Percentiles rank a stretch among this genome's conserved stretches.
These are phyloP conservation scores for Endocalyx cinctus DNA, from an alignment of 2,329 filamentous ascomycete genomes.

Conservation along the genomic window DNA sequence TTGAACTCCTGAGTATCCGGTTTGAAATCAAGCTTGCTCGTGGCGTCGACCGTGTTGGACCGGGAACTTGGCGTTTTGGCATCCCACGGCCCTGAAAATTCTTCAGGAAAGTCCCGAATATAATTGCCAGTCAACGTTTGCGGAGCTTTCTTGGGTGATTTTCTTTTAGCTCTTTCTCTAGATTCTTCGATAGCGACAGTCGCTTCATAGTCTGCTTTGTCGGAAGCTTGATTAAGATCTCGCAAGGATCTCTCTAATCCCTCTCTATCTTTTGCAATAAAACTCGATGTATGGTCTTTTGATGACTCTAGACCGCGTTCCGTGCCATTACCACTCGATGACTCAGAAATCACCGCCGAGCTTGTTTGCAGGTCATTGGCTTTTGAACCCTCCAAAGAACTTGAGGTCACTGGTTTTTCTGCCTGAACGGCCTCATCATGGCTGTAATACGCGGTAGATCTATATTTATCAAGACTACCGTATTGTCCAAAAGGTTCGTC, in stretches of 20 bases:
- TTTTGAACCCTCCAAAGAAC: too few species aligned
- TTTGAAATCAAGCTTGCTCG: conserved; percentile 9
- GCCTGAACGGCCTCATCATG: too few species aligned
- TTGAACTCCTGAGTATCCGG: conserved; percentile 17
- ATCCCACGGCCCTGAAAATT: conserved; percentile 42
- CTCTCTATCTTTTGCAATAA: conserved; percentile 20
- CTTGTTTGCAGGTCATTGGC: too few species aligned
- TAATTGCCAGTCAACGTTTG: conserved; percentile 42
- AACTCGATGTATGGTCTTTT: too few species aligned
- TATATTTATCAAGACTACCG: conserved; percentile 37
- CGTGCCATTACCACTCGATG: too few species aligned
- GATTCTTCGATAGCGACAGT: conserved; percentile 16
- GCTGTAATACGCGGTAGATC: too few species aligned
- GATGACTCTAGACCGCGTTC: too few species aligned
- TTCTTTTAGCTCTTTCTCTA: conserved; percentile 16
- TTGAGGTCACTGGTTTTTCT: too few species aligned
- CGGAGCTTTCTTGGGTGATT: conserved; percentile 15
- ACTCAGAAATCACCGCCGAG: too few species aligned
- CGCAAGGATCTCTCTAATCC: conserved; percentile 27
- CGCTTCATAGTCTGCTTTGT: conserved; percentile 24
- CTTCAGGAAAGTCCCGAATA: conserved; percentile 48
- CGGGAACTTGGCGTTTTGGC: conserved; percentile 3
- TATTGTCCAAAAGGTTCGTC: conserved; percentile 28
- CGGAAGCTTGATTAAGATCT: conserved; percentile 22
- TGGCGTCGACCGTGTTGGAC: too few species aligned